Base-by-base conservation (phyloP, 768 basidiomycete species). In the Agrocybe pediades region DNA sequence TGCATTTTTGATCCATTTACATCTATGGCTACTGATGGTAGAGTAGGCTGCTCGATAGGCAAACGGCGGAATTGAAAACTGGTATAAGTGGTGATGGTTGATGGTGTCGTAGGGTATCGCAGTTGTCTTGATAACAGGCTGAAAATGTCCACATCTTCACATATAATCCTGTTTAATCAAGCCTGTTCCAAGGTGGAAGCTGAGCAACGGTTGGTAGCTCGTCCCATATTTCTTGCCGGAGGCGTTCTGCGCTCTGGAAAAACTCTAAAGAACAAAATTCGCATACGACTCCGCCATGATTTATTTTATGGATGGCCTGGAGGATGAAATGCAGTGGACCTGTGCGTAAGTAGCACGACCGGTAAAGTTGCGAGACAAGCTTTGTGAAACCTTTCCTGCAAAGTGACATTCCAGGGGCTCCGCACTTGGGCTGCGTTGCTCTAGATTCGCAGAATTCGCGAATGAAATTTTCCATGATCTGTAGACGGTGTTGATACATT, bases 401-500 rank as follows among this genome's bases (percentile, higher is more conserved):
- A 13, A 61, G 54, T 16, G 23, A 45, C 19, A 17, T 39, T 19
- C 54, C 47, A 8, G 54, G 51, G n/a, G 56, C 64, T 15, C 57
- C 51, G 61, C 80, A 82, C 4, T 60, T 51, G 8, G 61, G 50
- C 9, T 65, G 51, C 7, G 67, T 55, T 0, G 56, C 39, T 19
- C 74, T 69, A 23, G 70, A 66, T 3, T 67, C 67, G 54, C 76
- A 78, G 24, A 74, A 69, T 26, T 67, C 58, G 36, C 78, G 79
- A 9, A 80, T 68, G 57, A 85, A 85, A 36, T 77, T 69, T 7
- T 80, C 68, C 49, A 80, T 71, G 30, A 73, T 44, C 29, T 79
- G 73, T 19, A 83, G 59, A 19, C 84, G 78, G 50, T 79, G 70
- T 65, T 85, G 83, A 64, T 73, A 84, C 77, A 85, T 79, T 33